Evolutionary conservation across 768 basidiomycete species (phyloP).

Genomic region (Leccinum fibrillosum): DNA sequence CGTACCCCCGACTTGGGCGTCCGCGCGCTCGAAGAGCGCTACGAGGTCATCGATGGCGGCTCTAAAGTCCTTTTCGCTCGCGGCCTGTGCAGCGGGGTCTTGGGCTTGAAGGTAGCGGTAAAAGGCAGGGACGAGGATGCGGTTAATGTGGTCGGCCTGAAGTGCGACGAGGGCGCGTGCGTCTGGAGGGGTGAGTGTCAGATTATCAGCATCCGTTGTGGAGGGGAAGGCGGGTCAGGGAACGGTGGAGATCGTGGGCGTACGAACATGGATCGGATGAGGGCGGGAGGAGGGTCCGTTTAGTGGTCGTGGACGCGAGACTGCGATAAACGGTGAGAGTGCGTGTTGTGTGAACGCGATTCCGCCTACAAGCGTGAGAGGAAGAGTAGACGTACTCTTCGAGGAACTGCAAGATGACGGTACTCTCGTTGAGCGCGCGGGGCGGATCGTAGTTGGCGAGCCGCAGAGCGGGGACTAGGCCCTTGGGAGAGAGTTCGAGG

Average conservation of each 20-base stretch:
- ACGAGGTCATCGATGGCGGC: slow-evolving; percentile 50
- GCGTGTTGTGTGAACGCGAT: neutral
- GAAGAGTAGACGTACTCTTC: slow-evolving; percentile 54
- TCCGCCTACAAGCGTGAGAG: neutral
- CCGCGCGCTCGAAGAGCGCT: slow-evolving; percentile 48
- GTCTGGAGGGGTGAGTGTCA: slow-evolving; percentile 37
- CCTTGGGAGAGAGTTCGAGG: slow-evolving; percentile 78
- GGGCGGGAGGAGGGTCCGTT: slow-evolving; percentile 56
- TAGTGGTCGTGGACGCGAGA: slow-evolving; percentile 46
- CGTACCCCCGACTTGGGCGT: slow-evolving; percentile 44
- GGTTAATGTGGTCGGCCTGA: slow-evolving; percentile 65
- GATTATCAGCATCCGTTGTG: neutral
- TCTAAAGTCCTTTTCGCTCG: slow-evolving; percentile 51
- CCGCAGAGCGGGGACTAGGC: slow-evolving; percentile 70
- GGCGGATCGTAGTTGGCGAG: slow-evolving; percentile 54
- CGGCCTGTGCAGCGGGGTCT: slow-evolving; percentile 48
- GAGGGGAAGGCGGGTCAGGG: neutral
- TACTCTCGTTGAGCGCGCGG: slow-evolving; percentile 72
- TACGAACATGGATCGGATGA: slow-evolving; percentile 55
- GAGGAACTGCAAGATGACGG: slow-evolving; percentile 73
- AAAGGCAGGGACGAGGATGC: slow-evolving; percentile 64
- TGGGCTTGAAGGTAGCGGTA: slow-evolving; percentile 76
- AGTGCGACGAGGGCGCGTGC: slow-evolving; percentile 65
- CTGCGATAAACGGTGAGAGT: slow-evolving; percentile 27
- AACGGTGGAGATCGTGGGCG: neutral